Evolutionary conservation across 768 basidiomycete genomes (phyloP), one percentile per base, ranked within the genome.

Genomic region (Agrocybe pediades): DNA sequence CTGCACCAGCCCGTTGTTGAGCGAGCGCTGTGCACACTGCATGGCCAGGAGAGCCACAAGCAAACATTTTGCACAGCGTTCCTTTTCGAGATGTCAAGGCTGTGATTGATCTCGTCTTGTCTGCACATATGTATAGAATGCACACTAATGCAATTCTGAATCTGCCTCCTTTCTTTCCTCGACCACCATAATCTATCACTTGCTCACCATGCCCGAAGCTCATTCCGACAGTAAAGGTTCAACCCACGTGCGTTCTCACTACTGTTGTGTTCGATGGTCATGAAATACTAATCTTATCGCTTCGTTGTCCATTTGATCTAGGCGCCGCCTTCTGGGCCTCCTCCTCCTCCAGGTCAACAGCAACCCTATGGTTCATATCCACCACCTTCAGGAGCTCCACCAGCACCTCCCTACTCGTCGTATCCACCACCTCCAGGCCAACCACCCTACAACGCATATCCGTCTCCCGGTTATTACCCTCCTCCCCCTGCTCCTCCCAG

Each of bases 371-470:
- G n/a, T n/a, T n/a, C 40, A 16, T 50, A 50, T 20, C 40, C 49
- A 11, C 49, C 49, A 42, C 49, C 49, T 19, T 39, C 16, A 19
- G 51, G 51, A 13, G 51, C n/a, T n/a, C n/a, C n/a, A n/a, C n/a
- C n/a, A n/a, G n/a, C n/a, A n/a, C n/a, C n/a, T n/a, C n/a, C n/a
- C n/a, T n/a, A n/a, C n/a, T n/a, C n/a, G n/a, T n/a, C n/a, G n/a
- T n/a, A n/a, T n/a, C n/a, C 45, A n/a, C 58, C 58, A 17, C 54
- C 57, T 40, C 50, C 51, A 9, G 56, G 54, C n/a, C 49, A 51
- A 51, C 49, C 39, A 16, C 49, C 55, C 24, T 56, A 56, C 29
- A 42, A 36, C 4, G 30, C 47, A 11, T 55, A n/a, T n/a, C n/a
- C n/a, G n/a, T n/a, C n/a, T n/a, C n/a, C n/a, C n/a, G n/a, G n/a